phyloP scores from a whole-genome alignment of 164 flowering plant species.

The Annona squamosa region DNA sequence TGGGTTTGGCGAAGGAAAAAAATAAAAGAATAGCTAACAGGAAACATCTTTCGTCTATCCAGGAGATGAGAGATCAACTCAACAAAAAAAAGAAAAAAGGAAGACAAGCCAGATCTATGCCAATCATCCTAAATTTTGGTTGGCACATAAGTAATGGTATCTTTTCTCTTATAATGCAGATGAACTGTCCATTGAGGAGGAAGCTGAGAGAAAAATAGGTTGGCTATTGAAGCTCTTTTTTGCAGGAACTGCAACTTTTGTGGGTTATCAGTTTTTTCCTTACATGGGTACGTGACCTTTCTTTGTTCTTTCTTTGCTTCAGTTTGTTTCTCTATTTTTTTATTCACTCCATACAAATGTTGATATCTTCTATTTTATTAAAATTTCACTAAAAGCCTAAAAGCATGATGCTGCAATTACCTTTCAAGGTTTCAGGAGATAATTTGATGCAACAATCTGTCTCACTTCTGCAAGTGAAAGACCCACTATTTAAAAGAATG shows the following conservation, averaged over 20 bases:
- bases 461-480: slow-evolving; percentile 74
- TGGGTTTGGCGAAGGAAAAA: too few species aligned
- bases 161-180: slow-evolving; percentile 27
- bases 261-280: slow-evolving; percentile 74
- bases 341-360: not conserved
- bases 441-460: slow-evolving; percentile 80
- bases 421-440: slow-evolving; percentile 47
- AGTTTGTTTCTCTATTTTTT: too few species aligned
- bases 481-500: slow-evolving; percentile 88
- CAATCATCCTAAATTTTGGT: too few species aligned
- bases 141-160: not conserved
- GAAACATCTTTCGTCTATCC: too few species aligned
- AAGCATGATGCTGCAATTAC: not conserved
- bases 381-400: not conserved
- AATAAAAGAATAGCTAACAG: too few species aligned
- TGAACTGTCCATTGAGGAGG: slow-evolving; percentile 60
- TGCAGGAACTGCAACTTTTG: slow-evolving; percentile 66
- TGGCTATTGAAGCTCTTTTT: slow-evolving; percentile 76
- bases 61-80: too few species aligned
- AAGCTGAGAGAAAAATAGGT: slow-evolving; percentile 82
- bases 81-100: too few species aligned
- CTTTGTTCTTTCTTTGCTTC: not conserved
- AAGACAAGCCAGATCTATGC: too few species aligned
- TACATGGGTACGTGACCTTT: slow-evolving; percentile 59
- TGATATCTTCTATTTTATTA: not conserved